phyloP scores from a whole-genome alignment of 148 eudicot species.

The Tetragonia tetragonoides region DNA sequence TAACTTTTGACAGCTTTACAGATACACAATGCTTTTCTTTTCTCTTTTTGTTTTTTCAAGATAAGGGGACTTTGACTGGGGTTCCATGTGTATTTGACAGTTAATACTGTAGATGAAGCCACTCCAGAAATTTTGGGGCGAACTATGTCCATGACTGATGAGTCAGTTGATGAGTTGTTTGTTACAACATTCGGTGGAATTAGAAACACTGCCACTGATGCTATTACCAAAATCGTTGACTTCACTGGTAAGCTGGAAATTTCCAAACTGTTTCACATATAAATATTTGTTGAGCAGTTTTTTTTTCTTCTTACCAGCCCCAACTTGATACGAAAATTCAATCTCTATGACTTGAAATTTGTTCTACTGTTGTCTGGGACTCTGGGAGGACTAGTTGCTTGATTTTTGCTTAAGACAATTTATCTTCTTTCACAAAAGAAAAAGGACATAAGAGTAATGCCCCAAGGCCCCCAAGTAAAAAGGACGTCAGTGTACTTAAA shows the following conservation, averaged over 20 bases:
- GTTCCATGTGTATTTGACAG: slow-evolving; percentile 22
- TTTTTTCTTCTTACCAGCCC: background rate
- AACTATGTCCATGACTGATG: slow-evolving; percentile 42
- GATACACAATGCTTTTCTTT: background rate
- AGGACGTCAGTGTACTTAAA: no score
- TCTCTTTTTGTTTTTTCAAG: background rate
- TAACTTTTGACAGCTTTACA: background rate
- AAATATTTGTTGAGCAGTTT: background rate
- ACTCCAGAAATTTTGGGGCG: slow-evolving; percentile 40
- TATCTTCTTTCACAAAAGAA: no score
- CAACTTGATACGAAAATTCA: background rate
- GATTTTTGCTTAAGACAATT: no score
- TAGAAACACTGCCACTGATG: slow-evolving; percentile 52
- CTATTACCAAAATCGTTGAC: slow-evolving; percentile 50
- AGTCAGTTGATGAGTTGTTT: slow-evolving; percentile 82
- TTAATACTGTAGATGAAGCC: slow-evolving; percentile 38
- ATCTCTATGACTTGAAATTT: background rate
- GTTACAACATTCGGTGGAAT: slow-evolving; percentile 76
- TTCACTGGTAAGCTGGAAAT: slow-evolving; percentile 55
- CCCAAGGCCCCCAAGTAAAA: no score
- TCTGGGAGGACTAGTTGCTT: no score
- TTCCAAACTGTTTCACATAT: background rate
- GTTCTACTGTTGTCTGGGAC: no score
- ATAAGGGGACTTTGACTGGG: slow-evolving; percentile 5
- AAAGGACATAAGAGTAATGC: no score